phyloP scores from a whole-genome alignment of 306 rosid species.

The Prunus dulcis region DNA sequence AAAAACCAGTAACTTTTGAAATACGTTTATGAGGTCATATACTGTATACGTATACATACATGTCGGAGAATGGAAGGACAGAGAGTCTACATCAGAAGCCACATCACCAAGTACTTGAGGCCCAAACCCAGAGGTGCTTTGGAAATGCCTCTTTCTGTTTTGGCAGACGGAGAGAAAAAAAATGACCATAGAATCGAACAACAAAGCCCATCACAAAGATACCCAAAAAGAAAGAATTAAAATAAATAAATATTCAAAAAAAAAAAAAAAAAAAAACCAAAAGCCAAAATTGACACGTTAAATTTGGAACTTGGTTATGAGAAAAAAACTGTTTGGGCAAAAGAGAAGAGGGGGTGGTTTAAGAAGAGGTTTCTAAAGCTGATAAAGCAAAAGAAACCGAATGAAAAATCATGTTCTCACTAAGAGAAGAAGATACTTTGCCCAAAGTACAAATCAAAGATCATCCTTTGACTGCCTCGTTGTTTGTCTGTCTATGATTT shows the following conservation, averaged over 20 bases:
- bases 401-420: slow-evolving; percentile 36
- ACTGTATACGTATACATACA: slow-evolving; percentile 17
- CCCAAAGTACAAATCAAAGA: slow-evolving; percentile 50
- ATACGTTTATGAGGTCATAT: not conserved
- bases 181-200: slow-evolving; percentile 24
- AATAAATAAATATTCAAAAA: not conserved
- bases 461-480: slow-evolving; percentile 59
- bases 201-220: slow-evolving; percentile 17
- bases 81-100: slow-evolving; percentile 20
- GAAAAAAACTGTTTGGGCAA: slow-evolving; percentile 9
- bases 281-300: slow-evolving; percentile 19
- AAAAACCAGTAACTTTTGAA: not conserved
- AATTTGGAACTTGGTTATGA: not conserved
- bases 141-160: slow-evolving; percentile 27
- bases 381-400: slow-evolving; percentile 45
- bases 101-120: slow-evolving; percentile 34
- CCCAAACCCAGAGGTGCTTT: slow-evolving; percentile 26
- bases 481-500: slow-evolving; percentile 25
- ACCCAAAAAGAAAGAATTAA: not conserved
- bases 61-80: slow-evolving; percentile 25
- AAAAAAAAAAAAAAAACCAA: not conserved
- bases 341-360: slow-evolving; percentile 18
- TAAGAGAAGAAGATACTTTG: slow-evolving; percentile 37
- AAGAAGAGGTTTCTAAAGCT: slow-evolving; percentile 36
- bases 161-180: slow-evolving; percentile 42